Base-by-base conservation (phyloP, 2,329 filamentous ascomycete genomes). In the Fusarium setosum region DNA sequence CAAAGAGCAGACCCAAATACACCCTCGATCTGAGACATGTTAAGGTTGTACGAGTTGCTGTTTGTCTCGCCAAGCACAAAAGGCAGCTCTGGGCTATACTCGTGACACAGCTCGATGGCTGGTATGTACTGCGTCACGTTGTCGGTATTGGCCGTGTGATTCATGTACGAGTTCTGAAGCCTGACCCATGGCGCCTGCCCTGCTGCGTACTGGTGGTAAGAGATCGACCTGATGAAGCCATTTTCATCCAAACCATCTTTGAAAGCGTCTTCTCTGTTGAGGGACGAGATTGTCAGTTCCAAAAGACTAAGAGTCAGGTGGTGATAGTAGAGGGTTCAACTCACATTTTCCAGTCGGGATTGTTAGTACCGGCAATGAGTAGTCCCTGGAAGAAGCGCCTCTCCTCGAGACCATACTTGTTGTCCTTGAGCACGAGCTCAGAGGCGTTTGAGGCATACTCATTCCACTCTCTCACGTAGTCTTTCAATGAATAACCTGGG, bases 61-160 rank as follows among this genome's bases (percentile, higher is more conserved):
- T 35, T 49, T 2, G 45, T 49, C 45, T 49, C 45, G 20, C 45
- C 45, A 23, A 49, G 31, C 12, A 49, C 45, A 35, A 49, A 49
- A 8, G 45, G 31, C 15, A 49, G 20, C 20, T 49, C 21, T 17
- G 31, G 45, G 4, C 17, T 9, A 18, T 35, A 18, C 4, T 49
- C 31, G 21, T 21, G 44, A 1, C 18, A 47, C 2, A 10, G 3
- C 12, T 47, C 29, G 5, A 47, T 34, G 2, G 18, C 44, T 15
- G 13, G 5, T 18, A 21, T 12, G 26, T 47, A 47, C 44, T 47
- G 44, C 1, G 44, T 47, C 5, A 34, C 26, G 5, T 47, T 47
- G 18, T 18, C 44, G 2, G 26, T 26, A 32, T 47, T 47, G 21
- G 45, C 45, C 7, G 45, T 37, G 5, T 49, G 20, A 20, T 49